Percentiles rank a stretch among this genome's conserved stretches.
Conservation (phyloP, 2,329 filamentous ascomycete genomes). For the Aspergillus aculeatus region DNA sequence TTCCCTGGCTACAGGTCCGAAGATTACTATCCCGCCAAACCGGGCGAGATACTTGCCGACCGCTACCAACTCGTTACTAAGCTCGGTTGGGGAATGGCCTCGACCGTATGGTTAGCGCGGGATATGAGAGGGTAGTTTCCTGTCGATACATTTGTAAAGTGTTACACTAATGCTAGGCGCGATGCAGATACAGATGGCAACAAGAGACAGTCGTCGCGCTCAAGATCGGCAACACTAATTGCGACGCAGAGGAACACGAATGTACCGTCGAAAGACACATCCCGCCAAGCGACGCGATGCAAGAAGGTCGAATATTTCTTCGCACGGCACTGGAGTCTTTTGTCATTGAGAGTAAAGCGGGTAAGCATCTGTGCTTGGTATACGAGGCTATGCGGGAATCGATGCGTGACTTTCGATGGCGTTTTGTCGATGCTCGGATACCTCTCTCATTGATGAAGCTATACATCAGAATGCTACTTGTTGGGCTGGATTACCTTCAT, state of each 20-base stretch:
- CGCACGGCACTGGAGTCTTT: constrained; percentile 25
- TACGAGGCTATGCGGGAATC: constrained; percentile 38
- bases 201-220: constrained; percentile 24
- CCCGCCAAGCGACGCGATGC: constrained; percentile 21
- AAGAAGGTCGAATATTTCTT: constrained; percentile 19
- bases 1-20: constrained; percentile 35
- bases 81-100: constrained; percentile 43
- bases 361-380: constrained; percentile 35
- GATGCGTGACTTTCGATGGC: constrained; percentile 31
- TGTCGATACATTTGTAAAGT: no score
- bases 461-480: constrained; percentile 36
- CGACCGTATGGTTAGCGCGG: constrained; percentile 46
- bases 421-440: constrained; percentile 25
- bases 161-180: neutral
- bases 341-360: constrained; percentile 18
- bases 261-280: constrained; percentile 30
- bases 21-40: constrained; percentile 40
- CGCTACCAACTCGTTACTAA: constrained; percentile 42
- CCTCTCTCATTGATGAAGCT: constrained; percentile 29
- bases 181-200: constrained; percentile 12
- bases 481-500: constrained; percentile 44
- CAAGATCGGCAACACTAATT: constrained; percentile 29
- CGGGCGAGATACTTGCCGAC: constrained; percentile 38
- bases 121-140: constrained; percentile 27
- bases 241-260: constrained; percentile 11